A percentile compares a stretch with the other conserved stretches of the same genome.
Conservation (phyloP, 768 basidiomycete species). For the Suillus hirtellus region DNA sequence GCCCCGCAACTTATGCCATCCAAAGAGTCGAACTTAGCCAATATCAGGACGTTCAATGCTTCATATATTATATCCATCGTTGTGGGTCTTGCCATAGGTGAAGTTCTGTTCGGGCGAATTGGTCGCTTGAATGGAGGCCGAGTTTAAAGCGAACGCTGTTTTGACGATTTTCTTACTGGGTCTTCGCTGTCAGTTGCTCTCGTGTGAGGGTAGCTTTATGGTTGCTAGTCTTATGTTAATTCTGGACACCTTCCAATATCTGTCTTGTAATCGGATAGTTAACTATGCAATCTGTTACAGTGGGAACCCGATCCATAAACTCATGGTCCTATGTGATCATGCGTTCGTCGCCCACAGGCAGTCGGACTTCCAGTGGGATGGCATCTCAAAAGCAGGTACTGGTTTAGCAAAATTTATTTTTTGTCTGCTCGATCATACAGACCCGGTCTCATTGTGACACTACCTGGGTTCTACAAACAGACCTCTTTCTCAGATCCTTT, state of each 20-base stretch:
- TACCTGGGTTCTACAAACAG: no score
- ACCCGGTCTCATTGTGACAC: no score
- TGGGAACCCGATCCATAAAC: background rate
- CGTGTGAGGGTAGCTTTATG: background rate
- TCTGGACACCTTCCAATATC: background rate
- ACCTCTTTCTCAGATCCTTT: no score
- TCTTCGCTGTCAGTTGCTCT: background rate
- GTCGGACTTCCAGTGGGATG: background rate
- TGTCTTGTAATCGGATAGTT: background rate
- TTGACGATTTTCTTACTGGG: background rate
- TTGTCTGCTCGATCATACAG: no score
- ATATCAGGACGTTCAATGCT: slow-evolving; percentile 76
- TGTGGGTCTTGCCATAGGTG: slow-evolving; percentile 71
- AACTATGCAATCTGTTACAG: background rate
- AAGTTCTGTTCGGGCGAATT: slow-evolving; percentile 67
- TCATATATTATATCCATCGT: slow-evolving; percentile 76
- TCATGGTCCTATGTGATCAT: background rate
- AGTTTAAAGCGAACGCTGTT: background rate
- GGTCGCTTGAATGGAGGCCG: slow-evolving; percentile 22
- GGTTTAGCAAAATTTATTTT: no score
- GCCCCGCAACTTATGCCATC: slow-evolving; percentile 22
- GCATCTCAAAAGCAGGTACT: background rate
- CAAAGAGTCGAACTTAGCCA: slow-evolving; percentile 14
- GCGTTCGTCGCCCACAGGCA: background rate
- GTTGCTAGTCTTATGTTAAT: background rate